Conservation (phyloP, 1,284 basidiomycete genomes). For the Cryptococcus jaspeensis region DNA sequence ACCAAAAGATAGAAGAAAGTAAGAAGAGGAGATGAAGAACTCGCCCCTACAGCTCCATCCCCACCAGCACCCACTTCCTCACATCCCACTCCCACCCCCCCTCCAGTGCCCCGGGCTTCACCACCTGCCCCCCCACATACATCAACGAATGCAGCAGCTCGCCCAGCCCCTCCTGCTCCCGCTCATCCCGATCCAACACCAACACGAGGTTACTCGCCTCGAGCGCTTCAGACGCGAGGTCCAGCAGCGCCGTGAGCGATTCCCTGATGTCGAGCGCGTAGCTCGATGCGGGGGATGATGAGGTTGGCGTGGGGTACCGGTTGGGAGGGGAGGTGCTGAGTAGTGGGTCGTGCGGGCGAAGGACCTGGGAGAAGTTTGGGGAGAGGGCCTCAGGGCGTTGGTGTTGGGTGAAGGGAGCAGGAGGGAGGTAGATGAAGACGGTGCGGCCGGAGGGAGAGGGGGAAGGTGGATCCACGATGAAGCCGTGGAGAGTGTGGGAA, state of each 20-base stretch:
- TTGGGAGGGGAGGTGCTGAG: slow-evolving; percentile 10
- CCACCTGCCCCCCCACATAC: slow-evolving; percentile 47
- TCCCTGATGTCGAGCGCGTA: slow-evolving; percentile 46
- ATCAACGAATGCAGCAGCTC: slow-evolving; percentile 49
- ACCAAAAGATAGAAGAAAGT: not conserved
- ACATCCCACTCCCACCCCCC: slow-evolving; percentile 49
- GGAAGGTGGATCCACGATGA: slow-evolving; percentile 34
- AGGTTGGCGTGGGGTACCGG: not conserved
- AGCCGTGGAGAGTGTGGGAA: slow-evolving; percentile 38
- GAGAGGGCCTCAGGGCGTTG: slow-evolving; percentile 33
- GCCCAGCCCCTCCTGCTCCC: slow-evolving; percentile 39
- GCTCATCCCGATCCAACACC: slow-evolving; percentile 43
- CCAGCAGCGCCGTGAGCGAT: slow-evolving; percentile 46
- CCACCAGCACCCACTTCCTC: slow-evolving; percentile 47
- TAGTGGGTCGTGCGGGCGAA: slow-evolving; percentile 41
- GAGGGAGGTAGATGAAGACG: slow-evolving; percentile 45
- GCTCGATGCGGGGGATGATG: not conserved
- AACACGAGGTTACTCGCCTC: slow-evolving; percentile 42
- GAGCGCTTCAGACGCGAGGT: slow-evolving; percentile 46
- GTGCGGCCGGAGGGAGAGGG: slow-evolving; percentile 27
- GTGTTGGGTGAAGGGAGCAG: slow-evolving; percentile 14
- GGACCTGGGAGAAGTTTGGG: slow-evolving; percentile 45
- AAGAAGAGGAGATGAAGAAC: not conserved
- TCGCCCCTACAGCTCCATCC: slow-evolving; percentile 42
- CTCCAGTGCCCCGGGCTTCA: slow-evolving; percentile 36